Evolutionary conservation across 1,139 yeast species (phyloP).

Genomic region (Zygosaccharomyces sapae): DNA sequence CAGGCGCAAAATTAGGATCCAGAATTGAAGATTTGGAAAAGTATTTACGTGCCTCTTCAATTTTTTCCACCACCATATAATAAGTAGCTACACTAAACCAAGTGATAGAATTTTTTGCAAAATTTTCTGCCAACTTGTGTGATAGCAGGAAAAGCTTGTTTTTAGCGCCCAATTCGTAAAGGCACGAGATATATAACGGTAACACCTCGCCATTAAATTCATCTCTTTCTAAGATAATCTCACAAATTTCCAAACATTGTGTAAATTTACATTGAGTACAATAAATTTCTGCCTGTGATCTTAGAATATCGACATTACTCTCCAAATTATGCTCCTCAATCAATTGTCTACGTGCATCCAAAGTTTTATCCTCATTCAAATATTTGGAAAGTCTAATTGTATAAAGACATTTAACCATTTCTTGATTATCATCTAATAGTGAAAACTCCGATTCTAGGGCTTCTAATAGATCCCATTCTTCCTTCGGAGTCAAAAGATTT

Average conservation of each 20-base stretch:
- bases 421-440: conserved; percentile 75
- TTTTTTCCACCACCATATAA: conserved; percentile 69
- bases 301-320: conserved; percentile 63
- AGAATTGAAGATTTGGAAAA: conserved; percentile 86
- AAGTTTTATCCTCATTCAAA: conserved; percentile 53
- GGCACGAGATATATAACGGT: conserved; percentile 78
- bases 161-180: conserved; percentile 79
- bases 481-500: conserved; percentile 74
- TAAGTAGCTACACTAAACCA: conserved; percentile 94
- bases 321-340: conserved; percentile 68
- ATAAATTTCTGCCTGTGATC: conserved; percentile 65
- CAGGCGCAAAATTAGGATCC: conserved; percentile 88
- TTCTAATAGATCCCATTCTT: conserved; percentile 78
- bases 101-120: conserved; percentile 78
- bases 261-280: conserved; percentile 78
- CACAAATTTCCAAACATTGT: conserved; percentile 73
- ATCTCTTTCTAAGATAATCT: conserved; percentile 57
- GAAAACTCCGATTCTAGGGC: conserved; percentile 56
- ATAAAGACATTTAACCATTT: conserved; percentile 70
- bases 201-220: conserved; percentile 67
- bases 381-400: conserved; percentile 74
- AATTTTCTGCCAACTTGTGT: conserved; percentile 80
- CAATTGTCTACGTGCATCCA: conserved; percentile 63
- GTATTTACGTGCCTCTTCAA: conserved; percentile 78
- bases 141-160: conserved; percentile 77